A percentile compares a stretch with the other conserved stretches of the same genome.
phyloP scores from a whole-genome alignment of 805 yeast genomes.

The Wickerhamiella vanderwaltii region DNA sequence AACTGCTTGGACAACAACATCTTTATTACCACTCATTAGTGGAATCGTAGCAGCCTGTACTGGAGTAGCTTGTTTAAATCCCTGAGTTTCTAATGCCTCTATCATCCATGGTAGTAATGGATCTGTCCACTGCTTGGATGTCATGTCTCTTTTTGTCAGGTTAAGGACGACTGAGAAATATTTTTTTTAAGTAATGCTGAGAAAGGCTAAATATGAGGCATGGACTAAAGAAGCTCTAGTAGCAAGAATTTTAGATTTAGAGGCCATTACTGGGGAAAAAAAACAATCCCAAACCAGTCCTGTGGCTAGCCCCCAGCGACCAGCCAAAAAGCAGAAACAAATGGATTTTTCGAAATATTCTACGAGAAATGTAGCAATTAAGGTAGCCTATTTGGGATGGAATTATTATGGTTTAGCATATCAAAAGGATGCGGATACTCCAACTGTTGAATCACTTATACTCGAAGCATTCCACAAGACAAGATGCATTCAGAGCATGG shows the following conservation, averaged over 20 bases:
- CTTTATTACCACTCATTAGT: conserved; percentile 67
- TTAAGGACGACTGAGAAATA: not conserved
- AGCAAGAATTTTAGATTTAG: conserved; percentile 44
- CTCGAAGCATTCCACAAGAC: conserved; percentile 60
- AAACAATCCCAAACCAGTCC: not conserved
- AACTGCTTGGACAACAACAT: conserved; percentile 92
- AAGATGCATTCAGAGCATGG: conserved; percentile 44
- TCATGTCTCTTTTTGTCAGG: conserved; percentile 8
- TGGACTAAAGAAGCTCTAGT: conserved; percentile 64
- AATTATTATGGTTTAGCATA: conserved; percentile 80
- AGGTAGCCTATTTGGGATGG: conserved; percentile 87
- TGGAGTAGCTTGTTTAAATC: conserved; percentile 80
- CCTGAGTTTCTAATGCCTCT: conserved; percentile 62
- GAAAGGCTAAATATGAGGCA: conserved; percentile 9
- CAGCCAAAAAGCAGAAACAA: conserved; percentile 29
- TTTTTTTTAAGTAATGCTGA: conserved; percentile 4
- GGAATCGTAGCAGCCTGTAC: conserved; percentile 96
- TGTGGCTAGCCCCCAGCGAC: not conserved
- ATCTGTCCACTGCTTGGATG: conserved; percentile 18
- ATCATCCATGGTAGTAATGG: conserved; percentile 24
- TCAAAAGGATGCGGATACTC: conserved; percentile 65
- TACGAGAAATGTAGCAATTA: conserved; percentile 61
- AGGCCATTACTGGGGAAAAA: conserved; percentile 22
- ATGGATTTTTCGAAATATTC: conserved; percentile 56
- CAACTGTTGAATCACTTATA: conserved; percentile 74